Evolutionary conservation across 371 early-diverging fungal species (phyloP), one percentile per base, ranked within the genome.

Genomic region (Sanchytrium tribonematis): DNA sequence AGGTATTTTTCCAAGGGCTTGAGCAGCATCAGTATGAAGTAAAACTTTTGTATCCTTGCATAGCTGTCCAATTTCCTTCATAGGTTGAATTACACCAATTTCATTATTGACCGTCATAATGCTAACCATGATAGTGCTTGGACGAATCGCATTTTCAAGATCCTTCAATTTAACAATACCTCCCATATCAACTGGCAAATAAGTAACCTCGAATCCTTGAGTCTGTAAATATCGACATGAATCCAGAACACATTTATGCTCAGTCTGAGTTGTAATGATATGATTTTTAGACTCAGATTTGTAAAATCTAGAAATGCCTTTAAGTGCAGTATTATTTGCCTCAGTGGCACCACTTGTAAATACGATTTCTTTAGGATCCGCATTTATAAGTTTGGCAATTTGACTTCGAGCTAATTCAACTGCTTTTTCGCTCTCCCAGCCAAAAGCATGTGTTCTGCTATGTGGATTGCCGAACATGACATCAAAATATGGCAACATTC

Each of bases 301-400:
- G 80, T 95, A 90, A 79, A 97, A 99, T 48, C 90, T 81, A 1
- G 93, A 90, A 65, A 98, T 89, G 70, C 99, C 99, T 78, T 97
- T 98, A 74, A 98, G 80, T 72, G 90, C 87, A 29, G 93, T 77
- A 76, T 99, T 99, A 83, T 94, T 94, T 67, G 92, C 86, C 79
- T 99, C 99, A n/a, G 99, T 99, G 17, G 99, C 99, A 28, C 99
- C 99, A 29, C 90, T 89, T 28, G 99, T 98, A 73, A 98, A 98
- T 66, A 99, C 82, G 68, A 99, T 89, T 80, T 99, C 99, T 78
- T 95, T 96, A 29, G 95, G 84, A 79, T 97, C 92, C 27, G 95
- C 94, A 68, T 88, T 87, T 73, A 99, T 90, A 71, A 99, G 77
- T 67, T 78, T 76, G 0, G 97, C 98, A 27, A 99, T 83, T 72